Evolutionary conservation across 176 grass and related monocot species (phyloP).

Genomic region (Cenchrus americanus): DNA sequence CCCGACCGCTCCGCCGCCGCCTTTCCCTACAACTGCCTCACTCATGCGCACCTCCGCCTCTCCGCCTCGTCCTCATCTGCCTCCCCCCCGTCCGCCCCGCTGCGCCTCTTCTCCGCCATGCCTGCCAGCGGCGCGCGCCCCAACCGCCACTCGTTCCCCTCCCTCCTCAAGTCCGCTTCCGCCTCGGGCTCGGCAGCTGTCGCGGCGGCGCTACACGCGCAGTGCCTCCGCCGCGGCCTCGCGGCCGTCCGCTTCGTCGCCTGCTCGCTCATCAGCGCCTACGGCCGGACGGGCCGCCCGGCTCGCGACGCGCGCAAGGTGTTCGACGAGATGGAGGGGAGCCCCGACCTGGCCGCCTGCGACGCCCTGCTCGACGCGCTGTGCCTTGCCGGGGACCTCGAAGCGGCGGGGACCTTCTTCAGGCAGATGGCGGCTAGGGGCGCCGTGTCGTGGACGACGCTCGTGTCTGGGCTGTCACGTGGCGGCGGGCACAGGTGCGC

Average conservation of each 20-base stretch:
- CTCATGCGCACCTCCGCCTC: too few species aligned
- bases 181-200: slow-evolving; percentile 1
- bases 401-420: slow-evolving; percentile 46
- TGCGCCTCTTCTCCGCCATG: too few species aligned
- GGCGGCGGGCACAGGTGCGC: slow-evolving; percentile 47
- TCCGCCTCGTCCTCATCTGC: background rate
- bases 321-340: slow-evolving; percentile 65
- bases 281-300: slow-evolving; percentile 32
- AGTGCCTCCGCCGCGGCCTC: slow-evolving; percentile 65
- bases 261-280: slow-evolving; percentile 69
- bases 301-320: slow-evolving; percentile 46
- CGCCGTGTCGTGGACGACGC: slow-evolving; percentile 68
- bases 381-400: slow-evolving; percentile 40
- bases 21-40: too few species aligned
- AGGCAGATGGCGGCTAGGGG: slow-evolving; percentile 46
- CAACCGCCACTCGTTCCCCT: too few species aligned
- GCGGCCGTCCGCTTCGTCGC: slow-evolving; percentile 55
- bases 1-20: too few species aligned
- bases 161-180: slow-evolving; percentile 40
- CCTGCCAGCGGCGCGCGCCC: too few species aligned
- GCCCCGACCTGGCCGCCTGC: slow-evolving; percentile 61
- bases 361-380: slow-evolving; percentile 76
- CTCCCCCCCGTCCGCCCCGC: background rate
- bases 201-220: slow-evolving; percentile 49
- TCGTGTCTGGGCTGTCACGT: slow-evolving; percentile 62